Conservation (phyloP, 2,329 filamentous ascomycete species). For the Penicillium glabrum region DNA sequence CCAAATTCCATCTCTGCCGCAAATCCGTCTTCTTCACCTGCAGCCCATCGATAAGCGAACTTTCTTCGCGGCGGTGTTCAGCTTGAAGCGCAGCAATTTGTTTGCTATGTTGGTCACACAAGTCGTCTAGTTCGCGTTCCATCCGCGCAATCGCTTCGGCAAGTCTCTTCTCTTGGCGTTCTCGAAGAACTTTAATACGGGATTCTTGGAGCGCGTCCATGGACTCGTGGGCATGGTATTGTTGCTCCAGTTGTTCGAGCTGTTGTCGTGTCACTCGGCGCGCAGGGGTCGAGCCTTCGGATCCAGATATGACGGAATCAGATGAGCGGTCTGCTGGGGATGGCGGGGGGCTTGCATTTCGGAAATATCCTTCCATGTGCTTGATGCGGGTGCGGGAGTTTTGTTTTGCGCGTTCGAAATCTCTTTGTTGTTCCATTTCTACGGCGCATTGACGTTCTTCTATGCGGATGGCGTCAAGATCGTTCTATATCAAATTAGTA, state of each 20-base stretch:
- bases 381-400: conserved; percentile 46
- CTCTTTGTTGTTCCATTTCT: conserved; percentile 46
- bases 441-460: conserved; percentile 46
- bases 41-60: conserved; percentile 30
- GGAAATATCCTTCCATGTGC: conserved; percentile 50
- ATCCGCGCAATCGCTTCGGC: conserved; percentile 41
- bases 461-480: conserved; percentile 33
- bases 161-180: conserved; percentile 44
- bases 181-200: conserved; percentile 49
- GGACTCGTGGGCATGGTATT: conserved; percentile 43
- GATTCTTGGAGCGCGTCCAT: conserved; percentile 46
- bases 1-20: conserved; percentile 41
- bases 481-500: conserved; percentile 31
- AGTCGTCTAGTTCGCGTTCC: conserved; percentile 37
- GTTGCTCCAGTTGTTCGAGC: conserved; percentile 45
- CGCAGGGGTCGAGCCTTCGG: conserved; percentile 23
- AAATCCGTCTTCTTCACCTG: conserved; percentile 36
- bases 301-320: conserved; percentile 18
- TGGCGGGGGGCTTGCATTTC: conserved; percentile 38
- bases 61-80: conserved; percentile 36
- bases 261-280: conserved; percentile 43
- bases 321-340: conserved; percentile 24
- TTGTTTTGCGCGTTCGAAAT: conserved; percentile 45
- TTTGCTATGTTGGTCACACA: conserved; percentile 35
- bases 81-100: conserved; percentile 35